A percentile compares a stretch with the other conserved stretches of the same genome.
These are phyloP conservation scores for Ziziphus jujuba DNA, from an alignment of 306 rosid genomes.

Conservation along the genomic window DNA sequence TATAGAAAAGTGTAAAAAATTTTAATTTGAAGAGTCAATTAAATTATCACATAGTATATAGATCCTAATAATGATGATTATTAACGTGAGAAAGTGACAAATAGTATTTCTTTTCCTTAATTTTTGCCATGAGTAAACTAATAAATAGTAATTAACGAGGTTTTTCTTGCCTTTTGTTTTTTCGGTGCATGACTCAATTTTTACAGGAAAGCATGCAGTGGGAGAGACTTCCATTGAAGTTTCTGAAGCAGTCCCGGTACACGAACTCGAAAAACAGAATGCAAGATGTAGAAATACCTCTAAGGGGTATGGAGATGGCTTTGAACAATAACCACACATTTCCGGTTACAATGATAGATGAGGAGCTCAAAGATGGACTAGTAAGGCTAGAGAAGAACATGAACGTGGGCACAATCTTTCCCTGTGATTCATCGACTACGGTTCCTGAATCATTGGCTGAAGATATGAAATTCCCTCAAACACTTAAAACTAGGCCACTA, in stretches of 20 bases:
- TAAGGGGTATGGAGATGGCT: conserved; percentile 64
- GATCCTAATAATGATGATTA: no score
- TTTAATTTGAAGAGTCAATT: no score
- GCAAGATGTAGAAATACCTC: conserved; percentile 37
- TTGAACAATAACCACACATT: conserved; percentile 36
- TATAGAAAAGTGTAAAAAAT: no score
- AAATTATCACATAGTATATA: no score
- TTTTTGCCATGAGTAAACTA: no score
- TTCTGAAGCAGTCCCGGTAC: conserved; percentile 11
- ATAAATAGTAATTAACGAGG: no score
- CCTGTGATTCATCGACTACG: conserved; percentile 30
- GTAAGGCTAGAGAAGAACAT: conserved; percentile 39
- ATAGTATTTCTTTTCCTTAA: no score
- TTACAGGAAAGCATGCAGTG: conserved; percentile 57
- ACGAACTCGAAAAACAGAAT: conserved; percentile 30
- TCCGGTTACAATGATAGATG: conserved; percentile 32
- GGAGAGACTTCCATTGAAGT: conserved; percentile 50
- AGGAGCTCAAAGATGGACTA: conserved; percentile 41
- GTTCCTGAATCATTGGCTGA: conserved; percentile 47
- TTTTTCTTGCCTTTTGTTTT: no score
- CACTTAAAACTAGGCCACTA: conserved; percentile 47
- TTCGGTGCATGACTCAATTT: background rate
- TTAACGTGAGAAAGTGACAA: no score
- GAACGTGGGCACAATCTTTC: conserved; percentile 27
- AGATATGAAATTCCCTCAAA: conserved; percentile 36